These are phyloP conservation scores for Ambrosia artemisiifolia DNA, from an alignment of 129 eudicot species.

Conservation along the genomic window DNA sequence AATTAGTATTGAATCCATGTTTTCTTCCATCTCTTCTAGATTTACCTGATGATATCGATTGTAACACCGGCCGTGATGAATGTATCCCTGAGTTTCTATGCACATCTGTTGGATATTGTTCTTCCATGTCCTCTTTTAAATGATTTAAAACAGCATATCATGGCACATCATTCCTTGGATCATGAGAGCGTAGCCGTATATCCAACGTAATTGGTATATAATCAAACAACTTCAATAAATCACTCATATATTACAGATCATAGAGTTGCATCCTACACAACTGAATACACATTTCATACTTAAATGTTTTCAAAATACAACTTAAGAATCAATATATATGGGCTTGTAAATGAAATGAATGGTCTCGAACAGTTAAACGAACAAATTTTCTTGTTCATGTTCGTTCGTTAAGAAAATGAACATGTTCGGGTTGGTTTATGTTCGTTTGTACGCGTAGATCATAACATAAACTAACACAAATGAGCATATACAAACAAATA, in stretches of 20 bases:
- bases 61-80: constrained; percentile 36
- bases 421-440: no score
- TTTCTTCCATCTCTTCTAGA: constrained; percentile 57
- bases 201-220: not conserved
- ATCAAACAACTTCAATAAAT: not conserved
- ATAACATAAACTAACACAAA: no score
- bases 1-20: constrained; percentile 38
- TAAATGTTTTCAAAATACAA: not conserved
- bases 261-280: constrained; percentile 3
- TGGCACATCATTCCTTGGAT: constrained; percentile 11
- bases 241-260: not conserved
- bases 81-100: constrained; percentile 47
- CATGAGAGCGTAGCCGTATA: no score
- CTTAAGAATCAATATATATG: not conserved
- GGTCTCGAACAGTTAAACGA: no score
- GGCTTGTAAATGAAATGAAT: no score
- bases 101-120: constrained; percentile 36
- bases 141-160: constrained; percentile 10
- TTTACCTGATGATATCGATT: constrained; percentile 76
- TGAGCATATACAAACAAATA: no score
- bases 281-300: not conserved
- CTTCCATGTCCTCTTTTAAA: constrained; percentile 50
- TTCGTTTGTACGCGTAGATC: no score
- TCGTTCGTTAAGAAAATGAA: no score
- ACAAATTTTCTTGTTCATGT: no score